These are phyloP conservation scores for Albophoma yamanashiensis DNA, from an alignment of 2,329 filamentous ascomycete species.

Conservation along the genomic window DNA sequence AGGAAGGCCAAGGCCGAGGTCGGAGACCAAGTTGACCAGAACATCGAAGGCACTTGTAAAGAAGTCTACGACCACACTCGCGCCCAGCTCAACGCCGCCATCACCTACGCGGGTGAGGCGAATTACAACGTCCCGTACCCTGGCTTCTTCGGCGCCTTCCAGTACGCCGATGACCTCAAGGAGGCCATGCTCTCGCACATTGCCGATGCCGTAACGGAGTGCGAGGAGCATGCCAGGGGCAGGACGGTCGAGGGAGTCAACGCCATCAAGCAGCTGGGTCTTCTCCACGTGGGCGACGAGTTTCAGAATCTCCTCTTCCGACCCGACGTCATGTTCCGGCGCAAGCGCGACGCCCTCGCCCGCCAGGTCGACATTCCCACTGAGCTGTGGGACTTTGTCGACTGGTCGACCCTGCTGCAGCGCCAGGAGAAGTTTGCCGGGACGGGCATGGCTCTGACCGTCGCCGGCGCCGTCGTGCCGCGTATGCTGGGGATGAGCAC, in stretches of 20 bases:
- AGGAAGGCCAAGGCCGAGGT: constrained; percentile 71
- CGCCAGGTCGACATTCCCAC: constrained; percentile 80
- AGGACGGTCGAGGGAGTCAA: constrained; percentile 74
- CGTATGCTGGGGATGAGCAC: constrained; percentile 72
- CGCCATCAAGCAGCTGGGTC: constrained; percentile 76
- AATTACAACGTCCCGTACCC: constrained; percentile 80
- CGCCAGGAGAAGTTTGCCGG: constrained; percentile 90
- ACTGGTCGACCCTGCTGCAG: constrained; percentile 72
- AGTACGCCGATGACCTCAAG: constrained; percentile 89
- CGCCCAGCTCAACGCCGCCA: constrained; percentile 61
- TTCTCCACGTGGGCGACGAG: constrained; percentile 80
- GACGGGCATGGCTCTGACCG: constrained; percentile 87
- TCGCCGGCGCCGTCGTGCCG: constrained; percentile 75
- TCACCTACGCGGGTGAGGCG: constrained; percentile 63
- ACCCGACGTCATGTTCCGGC: constrained; percentile 87
- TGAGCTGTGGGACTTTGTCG: constrained; percentile 89
- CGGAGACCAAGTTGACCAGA: constrained; percentile 67
- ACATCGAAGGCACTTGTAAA: constrained; percentile 75
- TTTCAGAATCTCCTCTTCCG: constrained; percentile 81
- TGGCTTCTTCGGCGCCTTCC: constrained; percentile 73
- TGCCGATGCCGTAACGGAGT: constrained; percentile 62
- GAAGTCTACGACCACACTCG: constrained; percentile 81
- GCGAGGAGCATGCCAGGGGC: constrained; percentile 75
- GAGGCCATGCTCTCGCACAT: constrained; percentile 86
- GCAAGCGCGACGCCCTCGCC: constrained; percentile 69